Conservation (phyloP, 306 rosid genomes). For the Carpinus fangiana region DNA sequence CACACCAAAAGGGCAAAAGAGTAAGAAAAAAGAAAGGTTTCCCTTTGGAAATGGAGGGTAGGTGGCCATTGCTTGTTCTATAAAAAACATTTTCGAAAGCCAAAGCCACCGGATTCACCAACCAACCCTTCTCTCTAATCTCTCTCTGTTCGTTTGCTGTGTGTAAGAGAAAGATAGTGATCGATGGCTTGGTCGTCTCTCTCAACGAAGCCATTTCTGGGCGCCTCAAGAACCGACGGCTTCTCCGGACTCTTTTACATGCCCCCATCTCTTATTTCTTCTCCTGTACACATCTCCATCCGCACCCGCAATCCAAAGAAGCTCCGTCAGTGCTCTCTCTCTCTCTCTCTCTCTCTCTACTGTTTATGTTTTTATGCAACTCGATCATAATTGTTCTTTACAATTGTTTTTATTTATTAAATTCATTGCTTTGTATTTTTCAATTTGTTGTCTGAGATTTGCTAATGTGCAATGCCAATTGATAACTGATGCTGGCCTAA, state of each 20-base stretch:
- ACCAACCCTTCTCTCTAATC: neutral
- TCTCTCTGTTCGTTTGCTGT: neutral
- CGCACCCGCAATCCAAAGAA: constrained; percentile 46
- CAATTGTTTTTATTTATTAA: neutral
- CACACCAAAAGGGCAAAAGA: neutral
- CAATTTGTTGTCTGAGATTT: neutral
- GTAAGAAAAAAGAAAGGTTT: neutral
- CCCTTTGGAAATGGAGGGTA: neutral
- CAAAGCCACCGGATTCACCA: constrained; percentile 2
- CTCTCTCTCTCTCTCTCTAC: neutral
- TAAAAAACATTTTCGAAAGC: neutral
- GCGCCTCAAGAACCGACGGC: constrained; percentile 42
- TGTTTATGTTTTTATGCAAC: neutral
- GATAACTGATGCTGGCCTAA: neutral
- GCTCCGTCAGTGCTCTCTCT: constrained; percentile 64
- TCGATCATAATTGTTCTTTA: neutral
- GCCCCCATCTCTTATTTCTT: constrained; percentile 49
- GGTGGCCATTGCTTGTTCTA: neutral
- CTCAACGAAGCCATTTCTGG: constrained; percentile 64
- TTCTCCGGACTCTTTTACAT: constrained; percentile 46
- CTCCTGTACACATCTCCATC: constrained; percentile 47
- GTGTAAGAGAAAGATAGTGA: neutral
- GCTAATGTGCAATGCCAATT: neutral
- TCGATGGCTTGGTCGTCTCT: constrained; percentile 66
- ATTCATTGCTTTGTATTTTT: neutral